phyloP scores from a whole-genome alignment of 2,329 filamentous ascomycete genomes.

The Aspergillus pseudoglaucus region DNA sequence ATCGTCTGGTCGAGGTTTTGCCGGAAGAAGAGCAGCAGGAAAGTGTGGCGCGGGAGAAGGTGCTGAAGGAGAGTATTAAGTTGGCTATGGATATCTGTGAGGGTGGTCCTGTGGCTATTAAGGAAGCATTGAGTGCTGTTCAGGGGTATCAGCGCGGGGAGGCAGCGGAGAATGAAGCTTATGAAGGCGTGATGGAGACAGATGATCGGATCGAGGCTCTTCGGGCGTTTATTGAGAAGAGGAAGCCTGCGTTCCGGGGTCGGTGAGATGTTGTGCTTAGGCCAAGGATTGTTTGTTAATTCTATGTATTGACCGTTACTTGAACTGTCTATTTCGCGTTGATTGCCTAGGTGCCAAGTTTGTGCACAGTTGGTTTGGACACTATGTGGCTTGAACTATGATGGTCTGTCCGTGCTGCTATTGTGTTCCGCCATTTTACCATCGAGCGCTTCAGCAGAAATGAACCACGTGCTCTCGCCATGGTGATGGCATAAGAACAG shows the following conservation, averaged over 20 bases:
- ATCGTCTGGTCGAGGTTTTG: slow-evolving; percentile 77
- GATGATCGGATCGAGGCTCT: slow-evolving; percentile 86
- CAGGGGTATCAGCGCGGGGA: slow-evolving; percentile 59
- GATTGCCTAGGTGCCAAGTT: too few relatives aligned
- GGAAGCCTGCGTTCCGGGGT: slow-evolving; percentile 62
- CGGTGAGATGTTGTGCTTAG: slow-evolving; percentile 24
- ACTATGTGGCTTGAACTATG: too few relatives aligned
- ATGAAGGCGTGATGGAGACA: slow-evolving; percentile 73
- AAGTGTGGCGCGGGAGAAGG: slow-evolving; percentile 57
- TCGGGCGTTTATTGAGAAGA: slow-evolving; percentile 73
- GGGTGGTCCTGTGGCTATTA: slow-evolving; percentile 76
- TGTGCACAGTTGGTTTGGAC: too few relatives aligned
- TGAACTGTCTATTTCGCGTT: neutral
- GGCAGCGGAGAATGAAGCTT: slow-evolving; percentile 78
- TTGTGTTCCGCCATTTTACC: too few relatives aligned
- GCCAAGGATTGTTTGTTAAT: neutral
- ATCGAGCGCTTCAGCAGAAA: too few relatives aligned
- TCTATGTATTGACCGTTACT: neutral
- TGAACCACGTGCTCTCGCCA: too few relatives aligned
- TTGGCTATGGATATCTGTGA: slow-evolving; percentile 82
- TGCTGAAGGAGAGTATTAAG: slow-evolving; percentile 67
- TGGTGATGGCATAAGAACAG: too few relatives aligned
- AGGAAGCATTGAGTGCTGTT: slow-evolving; percentile 73
- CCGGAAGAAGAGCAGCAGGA: slow-evolving; percentile 49
- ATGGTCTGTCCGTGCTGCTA: too few relatives aligned